Base-by-base conservation (phyloP, 225 moss, liverwort and hornwort genomes). In the Ulota crispa region DNA sequence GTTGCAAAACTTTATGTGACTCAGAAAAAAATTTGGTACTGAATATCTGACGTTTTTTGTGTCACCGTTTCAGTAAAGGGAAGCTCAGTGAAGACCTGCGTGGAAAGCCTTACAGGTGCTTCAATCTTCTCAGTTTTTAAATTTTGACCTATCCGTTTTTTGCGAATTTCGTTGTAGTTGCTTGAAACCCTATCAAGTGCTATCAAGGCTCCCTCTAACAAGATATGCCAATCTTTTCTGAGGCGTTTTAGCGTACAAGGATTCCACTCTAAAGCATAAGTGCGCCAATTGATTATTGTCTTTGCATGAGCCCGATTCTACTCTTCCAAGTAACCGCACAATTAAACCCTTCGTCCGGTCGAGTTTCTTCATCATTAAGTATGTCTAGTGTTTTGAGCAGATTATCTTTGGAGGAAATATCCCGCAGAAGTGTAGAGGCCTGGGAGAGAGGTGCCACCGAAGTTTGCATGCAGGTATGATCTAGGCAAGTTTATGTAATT, bases 391-490 rank as follows among this genome's bases (percentile, higher is more conserved):
- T 82, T 87, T 68, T 77, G 80, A 59, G 76, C 87, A 96, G 94
- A 72, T 80, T 96, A 74, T 93, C 96, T 11, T 50, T 94, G 82
- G 92, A 92, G 55, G 95, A 96, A 85, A 92, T 96, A 86, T 82
- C 90, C 64, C 82, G 88, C 64, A 96, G 96, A 88, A 87, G 89
- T 71, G 72, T 85, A 34, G 94, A 96, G 88, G 96, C 96, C 31
- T 96, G 96, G 94, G 91, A 94, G 81, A 94, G 94, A 83, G 96
- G 96, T 64, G 96, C 96, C 30, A 96, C 96, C 61, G 96, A 96
- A 82, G 93, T 96, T 73, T 96, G 96, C 88, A 96, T 96, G 96
- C 96, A 96, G 93, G 96, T 96, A 84, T 47, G 70, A 47, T 69
- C 30, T 30, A 12, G 39, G 31, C 66, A 55, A 61, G 8, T 64